These are phyloP conservation scores for Aspergillus nidulans DNA, from an alignment of 495 filamentous ascomycete species.

Conservation along the genomic window DNA sequence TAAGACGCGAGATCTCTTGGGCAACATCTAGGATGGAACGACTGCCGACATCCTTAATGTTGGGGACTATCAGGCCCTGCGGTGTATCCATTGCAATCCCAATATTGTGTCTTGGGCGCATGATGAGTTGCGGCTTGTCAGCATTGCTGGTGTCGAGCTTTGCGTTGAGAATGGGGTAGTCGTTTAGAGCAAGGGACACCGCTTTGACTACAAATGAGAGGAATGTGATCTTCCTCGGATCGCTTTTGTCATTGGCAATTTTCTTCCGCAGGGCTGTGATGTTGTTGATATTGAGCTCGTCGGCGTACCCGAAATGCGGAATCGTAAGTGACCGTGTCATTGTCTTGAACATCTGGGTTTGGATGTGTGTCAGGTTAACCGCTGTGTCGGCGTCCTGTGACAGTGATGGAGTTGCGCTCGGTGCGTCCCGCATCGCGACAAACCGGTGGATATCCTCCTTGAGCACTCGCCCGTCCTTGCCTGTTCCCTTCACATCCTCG, in stretches of 20 bases:
- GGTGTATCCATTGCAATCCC: slow-evolving; percentile 96
- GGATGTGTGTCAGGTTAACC: slow-evolving; percentile 67
- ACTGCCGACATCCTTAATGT: slow-evolving; percentile 76
- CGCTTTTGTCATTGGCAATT: slow-evolving; percentile 43
- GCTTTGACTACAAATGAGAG: slow-evolving; percentile 96
- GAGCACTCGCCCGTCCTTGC: slow-evolving; percentile 84
- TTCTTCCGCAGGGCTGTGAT: slow-evolving; percentile 64
- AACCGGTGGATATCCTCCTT: slow-evolving; percentile 92
- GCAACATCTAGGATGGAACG: slow-evolving; percentile 74
- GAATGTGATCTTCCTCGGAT: slow-evolving; percentile 68
- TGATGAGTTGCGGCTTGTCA: slow-evolving; percentile 63
- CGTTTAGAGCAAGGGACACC: slow-evolving; percentile 73
- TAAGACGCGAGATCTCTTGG: slow-evolving; percentile 68
- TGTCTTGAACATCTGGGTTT: slow-evolving; percentile 94
- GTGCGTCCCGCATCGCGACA: slow-evolving; percentile 32
- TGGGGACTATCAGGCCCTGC: slow-evolving; percentile 85
- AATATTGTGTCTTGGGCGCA: slow-evolving; percentile 85
- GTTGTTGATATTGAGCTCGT: slow-evolving; percentile 73
- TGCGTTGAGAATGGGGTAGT: slow-evolving; percentile 83
- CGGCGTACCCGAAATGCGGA: slow-evolving; percentile 90
- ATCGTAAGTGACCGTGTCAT: slow-evolving; percentile 91
- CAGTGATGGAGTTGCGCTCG: slow-evolving; percentile 17
- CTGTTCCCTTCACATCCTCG: slow-evolving; percentile 71
- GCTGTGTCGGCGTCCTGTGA: slow-evolving; percentile 58
- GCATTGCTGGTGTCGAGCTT: slow-evolving; percentile 60